Evolutionary conservation across 2,329 filamentous ascomycete genomes (phyloP).

Genomic region (Phialocephala sp.): DNA sequence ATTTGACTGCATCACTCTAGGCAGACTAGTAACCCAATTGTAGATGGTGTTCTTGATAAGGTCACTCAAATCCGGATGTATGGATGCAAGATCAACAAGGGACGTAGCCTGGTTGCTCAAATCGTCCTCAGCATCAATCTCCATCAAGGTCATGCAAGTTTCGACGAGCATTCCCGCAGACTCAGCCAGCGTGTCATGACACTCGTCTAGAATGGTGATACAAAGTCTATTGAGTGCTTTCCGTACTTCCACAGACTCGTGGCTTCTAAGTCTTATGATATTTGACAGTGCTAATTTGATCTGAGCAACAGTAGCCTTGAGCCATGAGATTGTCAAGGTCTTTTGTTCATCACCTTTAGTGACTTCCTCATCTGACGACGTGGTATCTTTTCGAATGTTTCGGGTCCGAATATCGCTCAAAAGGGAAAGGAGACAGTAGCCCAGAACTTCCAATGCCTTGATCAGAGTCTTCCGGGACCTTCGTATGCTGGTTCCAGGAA

Average conservation of each 20-base stretch:
- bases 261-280: conserved; percentile 75
- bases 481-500: conserved; percentile 70
- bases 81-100: conserved; percentile 65
- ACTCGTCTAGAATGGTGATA: conserved; percentile 77
- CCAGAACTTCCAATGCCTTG: conserved; percentile 63
- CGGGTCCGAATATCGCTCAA: conserved; percentile 63
- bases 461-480: conserved; percentile 69
- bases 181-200: conserved; percentile 72
- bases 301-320: conserved; percentile 79
- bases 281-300: conserved; percentile 82
- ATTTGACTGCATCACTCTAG: conserved; percentile 80
- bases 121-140: conserved; percentile 51
- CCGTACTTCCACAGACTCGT: conserved; percentile 72
- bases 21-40: conserved; percentile 81
- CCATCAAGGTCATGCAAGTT: conserved; percentile 74
- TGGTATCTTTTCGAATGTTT: conserved; percentile 39
- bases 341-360: conserved; percentile 43
- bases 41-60: conserved; percentile 74
- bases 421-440: conserved; percentile 57
- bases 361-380: conserved; percentile 37
- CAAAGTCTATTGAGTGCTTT: conserved; percentile 73
- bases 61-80: conserved; percentile 66
- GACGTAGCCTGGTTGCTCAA: conserved; percentile 49
- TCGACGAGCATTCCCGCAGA: conserved; percentile 78
- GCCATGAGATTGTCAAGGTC: conserved; percentile 62